Conservation (phyloP, 441 rosid species). For the Gossypium trilobum region DNA sequence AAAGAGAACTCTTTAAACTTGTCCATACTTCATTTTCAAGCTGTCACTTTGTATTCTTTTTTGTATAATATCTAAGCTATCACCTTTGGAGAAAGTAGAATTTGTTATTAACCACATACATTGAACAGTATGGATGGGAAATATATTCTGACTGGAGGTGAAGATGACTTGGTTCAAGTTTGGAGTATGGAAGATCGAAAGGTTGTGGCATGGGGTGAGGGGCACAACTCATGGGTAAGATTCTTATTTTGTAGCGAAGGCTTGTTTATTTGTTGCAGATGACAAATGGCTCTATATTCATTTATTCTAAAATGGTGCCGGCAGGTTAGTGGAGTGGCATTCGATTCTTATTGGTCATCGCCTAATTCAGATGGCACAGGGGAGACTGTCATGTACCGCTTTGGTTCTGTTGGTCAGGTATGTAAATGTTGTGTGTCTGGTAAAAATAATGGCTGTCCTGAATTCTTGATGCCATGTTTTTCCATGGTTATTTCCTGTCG, state of each 20-base stretch:
- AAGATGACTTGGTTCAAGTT: conserved; percentile 95
- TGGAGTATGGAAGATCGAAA: conserved; percentile 98
- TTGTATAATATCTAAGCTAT: background rate
- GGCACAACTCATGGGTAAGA: conserved; percentile 96
- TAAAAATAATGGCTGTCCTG: background rate
- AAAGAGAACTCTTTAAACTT: background rate
- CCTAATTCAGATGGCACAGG: conserved; percentile 74
- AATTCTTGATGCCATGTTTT: background rate
- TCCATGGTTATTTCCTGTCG: conserved; percentile 2
- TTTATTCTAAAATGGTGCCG: conserved; percentile 25
- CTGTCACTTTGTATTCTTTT: background rate
- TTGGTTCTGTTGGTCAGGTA: conserved; percentile 99
- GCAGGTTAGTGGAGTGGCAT: conserved; percentile 98
- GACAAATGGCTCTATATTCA: conserved; percentile 16
- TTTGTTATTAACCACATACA: conserved; percentile 19
- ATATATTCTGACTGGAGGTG: conserved; percentile 93
- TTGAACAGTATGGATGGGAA: conserved; percentile 81
- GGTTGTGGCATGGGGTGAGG: conserved; percentile 99
- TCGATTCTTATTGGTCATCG: conserved; percentile 87
- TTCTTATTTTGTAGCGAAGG: conserved; percentile 5
- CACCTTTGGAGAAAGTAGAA: conserved; percentile 8
- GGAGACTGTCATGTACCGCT: conserved; percentile 77
- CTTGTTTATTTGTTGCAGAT: conserved; percentile 6
- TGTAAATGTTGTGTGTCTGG: background rate
- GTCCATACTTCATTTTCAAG: background rate